Evolutionary conservation across 2,329 filamentous ascomycete genomes (phyloP), one percentile per base, ranked within the genome.

Genomic region (Trichoderma semiorbis): DNA sequence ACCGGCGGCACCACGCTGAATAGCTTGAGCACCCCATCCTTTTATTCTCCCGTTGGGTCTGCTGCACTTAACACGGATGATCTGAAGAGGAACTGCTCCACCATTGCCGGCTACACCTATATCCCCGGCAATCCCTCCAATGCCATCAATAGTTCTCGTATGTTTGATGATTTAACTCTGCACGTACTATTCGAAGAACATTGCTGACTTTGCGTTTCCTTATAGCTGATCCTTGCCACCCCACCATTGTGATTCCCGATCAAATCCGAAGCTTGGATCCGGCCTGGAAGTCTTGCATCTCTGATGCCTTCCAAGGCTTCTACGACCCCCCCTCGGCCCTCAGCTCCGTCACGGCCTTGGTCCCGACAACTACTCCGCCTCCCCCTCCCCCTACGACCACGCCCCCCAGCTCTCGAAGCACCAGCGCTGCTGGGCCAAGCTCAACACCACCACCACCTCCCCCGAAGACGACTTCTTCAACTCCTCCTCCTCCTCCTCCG

Each of bases 151-250:
- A 7, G 11, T 16, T 71, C 61, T 3, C 72, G 69, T 71, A 72
- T 5, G 72, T 71, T 65, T 55, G n/a, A 34, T 58, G 47, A 30
- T 24, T 18, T 26, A 11, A 21, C 12, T 16, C 8, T 64, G 11
- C 5, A 14, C 24, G 7, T 18, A 24, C 26, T 1, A 18, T 28
- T 28, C 30, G 16, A 26, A 16, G 11, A 12, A n/a, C 3, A 43
- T 57, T 30, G 21, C 50, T 72, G 7, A 71, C 43, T 3, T 66
- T 43, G 8, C 12, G 21, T 26, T 32, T 11, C 7, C 36, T 34
- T 7, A 53, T n/a, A 73, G 72, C 72, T 26, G 72, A 73, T 36
- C 69, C 72, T 50, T 73, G 72, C 63, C 69, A 73, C 21, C 72
- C 72, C 7, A 73, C 72, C 4, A 73, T 73, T 39, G 69, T 73